These are phyloP conservation scores for Avena insularis DNA, from an alignment of 176 grass and related monocot species.

Conservation along the genomic window DNA sequence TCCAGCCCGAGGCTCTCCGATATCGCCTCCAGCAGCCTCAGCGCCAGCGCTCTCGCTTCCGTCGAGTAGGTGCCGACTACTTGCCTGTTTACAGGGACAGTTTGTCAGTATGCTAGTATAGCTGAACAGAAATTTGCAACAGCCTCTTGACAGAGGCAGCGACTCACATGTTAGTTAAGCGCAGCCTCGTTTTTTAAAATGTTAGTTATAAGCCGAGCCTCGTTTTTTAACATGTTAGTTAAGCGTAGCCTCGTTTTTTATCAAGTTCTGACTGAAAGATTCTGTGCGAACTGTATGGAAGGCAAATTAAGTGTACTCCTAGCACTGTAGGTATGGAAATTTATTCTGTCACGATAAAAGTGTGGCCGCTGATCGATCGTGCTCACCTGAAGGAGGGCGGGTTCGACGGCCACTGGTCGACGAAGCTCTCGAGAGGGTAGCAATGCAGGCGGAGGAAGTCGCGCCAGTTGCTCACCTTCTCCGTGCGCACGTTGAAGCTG, in stretches of 20 bases:
- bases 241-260: background rate
- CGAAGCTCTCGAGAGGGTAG: slow-evolving; percentile 76
- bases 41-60: slow-evolving; percentile 66
- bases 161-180: background rate
- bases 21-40: slow-evolving; percentile 68
- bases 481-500: slow-evolving; percentile 91
- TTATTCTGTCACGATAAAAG: background rate
- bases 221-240: background rate
- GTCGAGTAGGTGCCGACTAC: slow-evolving; percentile 72
- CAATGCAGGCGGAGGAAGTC: slow-evolving; percentile 92
- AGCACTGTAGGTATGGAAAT: background rate
- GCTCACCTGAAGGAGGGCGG: slow-evolving; percentile 72
- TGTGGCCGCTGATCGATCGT: background rate
- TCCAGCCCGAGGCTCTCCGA: slow-evolving; percentile 77
- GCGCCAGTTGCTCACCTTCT: slow-evolving; percentile 88
- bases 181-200: background rate
- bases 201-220: background rate
- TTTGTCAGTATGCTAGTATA: slow-evolving; percentile 19
- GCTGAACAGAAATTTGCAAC: background rate
- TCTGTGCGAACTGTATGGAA: background rate
- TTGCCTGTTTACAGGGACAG: slow-evolving; percentile 39
- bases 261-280: background rate
- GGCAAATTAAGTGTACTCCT: background rate
- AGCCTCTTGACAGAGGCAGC: background rate
- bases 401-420: slow-evolving; percentile 83